These are phyloP conservation scores for Paragyromitra xinjiangensis DNA, from an alignment of 495 filamentous ascomycete species.

Conservation along the genomic window DNA sequence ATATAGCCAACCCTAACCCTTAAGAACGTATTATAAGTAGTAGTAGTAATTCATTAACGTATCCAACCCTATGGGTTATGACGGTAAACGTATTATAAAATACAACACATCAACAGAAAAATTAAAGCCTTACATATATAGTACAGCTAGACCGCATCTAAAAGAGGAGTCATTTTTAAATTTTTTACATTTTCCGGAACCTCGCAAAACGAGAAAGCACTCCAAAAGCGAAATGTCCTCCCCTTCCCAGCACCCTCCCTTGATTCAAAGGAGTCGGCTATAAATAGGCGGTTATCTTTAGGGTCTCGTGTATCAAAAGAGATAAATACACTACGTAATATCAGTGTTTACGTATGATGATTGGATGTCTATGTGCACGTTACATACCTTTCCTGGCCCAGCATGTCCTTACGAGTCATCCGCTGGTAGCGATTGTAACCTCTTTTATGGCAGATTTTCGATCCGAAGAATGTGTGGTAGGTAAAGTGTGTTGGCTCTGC, in stretches of 20 bases:
- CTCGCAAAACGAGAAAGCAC: conserved; percentile 46
- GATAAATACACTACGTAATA: conserved; percentile 29
- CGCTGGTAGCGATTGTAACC: conserved; percentile 28
- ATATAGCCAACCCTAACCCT: no score
- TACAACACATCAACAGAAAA: no score
- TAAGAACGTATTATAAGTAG: no score
- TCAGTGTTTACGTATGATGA: neutral
- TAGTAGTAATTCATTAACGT: no score
- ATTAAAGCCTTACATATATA: no score
- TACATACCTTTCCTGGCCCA: conserved; percentile 48
- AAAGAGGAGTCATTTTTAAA: neutral
- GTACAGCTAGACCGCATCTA: no score
- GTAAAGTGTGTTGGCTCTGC: conserved; percentile 24
- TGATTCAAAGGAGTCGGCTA: conserved; percentile 32
- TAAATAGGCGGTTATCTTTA: conserved; percentile 20
- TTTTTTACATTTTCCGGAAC: neutral
- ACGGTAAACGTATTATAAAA: no score
- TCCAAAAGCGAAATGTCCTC: conserved; percentile 48
- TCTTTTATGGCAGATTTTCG: conserved; percentile 29
- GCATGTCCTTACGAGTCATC: conserved; percentile 38
- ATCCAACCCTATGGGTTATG: no score
- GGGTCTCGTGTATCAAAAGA: conserved; percentile 8
- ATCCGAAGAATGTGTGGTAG: conserved; percentile 41
- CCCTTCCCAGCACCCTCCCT: conserved; percentile 14
- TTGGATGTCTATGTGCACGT: neutral